Base-by-base conservation (phyloP, 2,329 filamentous ascomycete genomes). In the Colletotrichum paranaense region DNA sequence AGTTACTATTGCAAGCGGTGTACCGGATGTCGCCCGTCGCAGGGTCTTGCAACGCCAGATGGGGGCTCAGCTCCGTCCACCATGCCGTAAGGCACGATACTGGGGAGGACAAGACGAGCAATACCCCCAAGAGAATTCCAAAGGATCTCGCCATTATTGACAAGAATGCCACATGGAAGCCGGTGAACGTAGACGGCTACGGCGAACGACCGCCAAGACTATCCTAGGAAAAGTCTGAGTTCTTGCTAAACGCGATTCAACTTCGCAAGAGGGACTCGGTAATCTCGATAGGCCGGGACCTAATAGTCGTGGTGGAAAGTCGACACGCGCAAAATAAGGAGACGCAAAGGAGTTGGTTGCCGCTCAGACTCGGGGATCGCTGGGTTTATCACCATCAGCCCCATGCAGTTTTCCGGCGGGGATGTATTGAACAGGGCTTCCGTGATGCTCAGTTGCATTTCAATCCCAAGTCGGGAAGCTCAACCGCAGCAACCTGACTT, bases 1-100 rank as follows among this genome's bases (percentile, higher is more conserved):
- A 73, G 42, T 79, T 76, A 67, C 77, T 77, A 58, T 81, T 80
- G 73, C 80, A 81, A 55, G 78, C 78, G 71, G 80, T 84, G 75
- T 85, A 82, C 42, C 78, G 79, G 64, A 84, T 80, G 14, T 73
- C 74, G 19, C 79, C 80, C 2, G 80, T 81, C n/a, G 78, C 78
- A 30, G 78, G 75, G 75, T 84, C 82, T 71, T 82, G 82, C 59
- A 82, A 71, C 38, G 84, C 75, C 22, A 85, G 64, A 53, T 81
- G 80, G 14, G 81, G 79, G 1, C 78, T 82, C 53, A 79, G 73
- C 3, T 75, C 75, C 1, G 76, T 82, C 78, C 76, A 82, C 83
- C 83, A 85, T 1, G 81, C 81, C 5, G 81, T 78, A 7, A 84
- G 24, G 38, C 72, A 72, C 78, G 42, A 79, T 79, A 60, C 83